Percentiles rank a stretch among this genome's conserved stretches.
Conservation (phyloP, 2,329 filamentous ascomycete species). For the Ophiosphaerella korrae region DNA sequence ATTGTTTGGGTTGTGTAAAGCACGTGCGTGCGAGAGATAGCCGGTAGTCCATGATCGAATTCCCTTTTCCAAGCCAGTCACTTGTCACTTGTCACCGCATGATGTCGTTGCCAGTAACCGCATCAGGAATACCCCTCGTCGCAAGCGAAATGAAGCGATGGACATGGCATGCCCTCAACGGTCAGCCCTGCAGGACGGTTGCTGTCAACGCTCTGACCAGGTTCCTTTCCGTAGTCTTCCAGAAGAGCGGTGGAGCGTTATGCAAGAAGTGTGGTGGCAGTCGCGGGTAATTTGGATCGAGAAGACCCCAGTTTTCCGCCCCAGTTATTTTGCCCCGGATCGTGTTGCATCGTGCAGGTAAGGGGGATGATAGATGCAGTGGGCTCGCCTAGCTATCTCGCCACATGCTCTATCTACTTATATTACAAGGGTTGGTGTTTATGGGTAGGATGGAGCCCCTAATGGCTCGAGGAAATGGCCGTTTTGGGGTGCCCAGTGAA, state of each 20-base stretch:
- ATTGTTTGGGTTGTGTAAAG: neutral
- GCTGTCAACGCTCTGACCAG: neutral
- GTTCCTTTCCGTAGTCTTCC: neutral
- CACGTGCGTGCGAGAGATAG: neutral
- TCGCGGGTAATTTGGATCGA: neutral
- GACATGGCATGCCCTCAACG: neutral
- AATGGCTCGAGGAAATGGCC: too few species aligned
- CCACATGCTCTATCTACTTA: too few species aligned
- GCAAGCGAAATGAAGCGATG: neutral
- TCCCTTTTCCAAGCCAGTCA: neutral
- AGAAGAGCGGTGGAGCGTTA: neutral
- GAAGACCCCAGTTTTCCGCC: too few species aligned
- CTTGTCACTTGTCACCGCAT: neutral
- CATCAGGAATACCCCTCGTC: neutral
- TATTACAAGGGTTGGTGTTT: too few species aligned
- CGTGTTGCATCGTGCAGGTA: too few species aligned
- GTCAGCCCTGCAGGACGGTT: neutral
- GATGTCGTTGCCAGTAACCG: neutral
- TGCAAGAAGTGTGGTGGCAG: neutral
- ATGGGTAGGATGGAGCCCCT: too few species aligned
- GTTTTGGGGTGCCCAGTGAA: too few species aligned
- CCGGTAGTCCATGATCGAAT: neutral
- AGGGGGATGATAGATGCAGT: too few species aligned
- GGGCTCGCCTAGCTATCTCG: too few species aligned
- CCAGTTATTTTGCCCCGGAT: too few species aligned